phyloP scores from a whole-genome alignment of 2,329 filamentous ascomycete genomes.

The Alternaria solani region DNA sequence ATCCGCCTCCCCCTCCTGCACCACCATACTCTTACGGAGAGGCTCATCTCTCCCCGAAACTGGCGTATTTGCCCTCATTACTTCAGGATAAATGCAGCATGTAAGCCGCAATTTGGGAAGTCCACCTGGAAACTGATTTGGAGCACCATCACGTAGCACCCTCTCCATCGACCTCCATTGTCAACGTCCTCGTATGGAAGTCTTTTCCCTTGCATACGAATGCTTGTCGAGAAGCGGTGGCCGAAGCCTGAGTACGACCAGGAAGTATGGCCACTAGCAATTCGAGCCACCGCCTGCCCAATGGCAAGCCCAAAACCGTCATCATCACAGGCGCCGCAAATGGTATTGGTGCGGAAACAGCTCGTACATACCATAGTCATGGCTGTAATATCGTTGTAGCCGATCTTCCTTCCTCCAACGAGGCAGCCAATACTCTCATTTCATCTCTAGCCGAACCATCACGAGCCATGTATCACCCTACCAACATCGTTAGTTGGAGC shows the following conservation, averaged over 20 bases:
- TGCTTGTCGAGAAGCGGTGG: background rate
- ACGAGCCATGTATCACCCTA: slow-evolving; percentile 48
- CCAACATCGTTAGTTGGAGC: slow-evolving; percentile 50
- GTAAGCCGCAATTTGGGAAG: background rate
- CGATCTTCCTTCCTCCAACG: slow-evolving; percentile 37
- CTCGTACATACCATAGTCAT: slow-evolving; percentile 45
- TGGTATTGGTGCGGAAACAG: slow-evolving; percentile 55
- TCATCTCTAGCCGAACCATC: slow-evolving; percentile 33
- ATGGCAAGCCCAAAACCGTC: slow-evolving; percentile 46
- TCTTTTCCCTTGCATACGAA: background rate
- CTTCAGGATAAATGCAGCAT: background rate
- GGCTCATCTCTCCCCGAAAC: background rate
- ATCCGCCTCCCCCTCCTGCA: background rate
- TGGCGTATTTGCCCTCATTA: background rate
- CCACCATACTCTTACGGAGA: background rate
- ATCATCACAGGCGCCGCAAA: slow-evolving; percentile 54
- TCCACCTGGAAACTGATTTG: background rate
- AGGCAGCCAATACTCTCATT: slow-evolving; percentile 42
- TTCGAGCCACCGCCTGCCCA: slow-evolving; percentile 17
- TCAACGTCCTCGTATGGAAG: background rate
- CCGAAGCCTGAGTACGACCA: background rate
- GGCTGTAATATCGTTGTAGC: slow-evolving; percentile 54
- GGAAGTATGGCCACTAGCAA: background rate
- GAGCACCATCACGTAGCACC: background rate
- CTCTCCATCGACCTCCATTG: background rate